Base-by-base conservation (phyloP, 495 filamentous ascomycete genomes). In the Penicillium malachiteum region DNA sequence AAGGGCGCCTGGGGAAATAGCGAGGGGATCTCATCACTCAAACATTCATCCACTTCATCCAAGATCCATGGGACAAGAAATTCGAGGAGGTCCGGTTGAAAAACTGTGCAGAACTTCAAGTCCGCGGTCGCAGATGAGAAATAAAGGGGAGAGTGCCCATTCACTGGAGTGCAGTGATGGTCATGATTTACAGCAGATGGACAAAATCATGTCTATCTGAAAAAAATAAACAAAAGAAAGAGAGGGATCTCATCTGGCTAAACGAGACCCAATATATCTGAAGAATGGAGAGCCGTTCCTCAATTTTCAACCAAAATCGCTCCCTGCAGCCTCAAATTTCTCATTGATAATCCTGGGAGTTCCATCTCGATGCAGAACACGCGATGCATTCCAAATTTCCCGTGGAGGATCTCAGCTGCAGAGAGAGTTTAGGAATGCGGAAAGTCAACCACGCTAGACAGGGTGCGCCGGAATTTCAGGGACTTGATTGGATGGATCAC, bases 111-210 rank as follows among this genome's bases (percentile, higher is more conserved):
- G 42, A 11, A 32, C 26, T 10, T 9, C 26, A 46, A 31, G 43
- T 32, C 12, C 21, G 11, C 8, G 26, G 43, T 32, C 6, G 9
- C 26, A 32, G 10, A 14, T 32, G 30, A 46, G 26, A 45, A 30
- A 26, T 13, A 32, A 18, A 46, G 40, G 14, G 16, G 9, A 38
- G 18, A 18, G 16, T 13, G 21, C 16, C 32, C 32, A 49, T 18
- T 30, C 17, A 32, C 52, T 51, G 47, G 26, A 44, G 13, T 5
- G 37, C 52, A 21, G 43, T 13, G 2, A 7, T 34, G 54, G 52
- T 17, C 21, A 32, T 46, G 43, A 37, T 65, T 60, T 63, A 59
- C 63, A 62, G 48, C 55, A 57, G 54, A 53, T 49, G 53, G n/a
- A 48, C 18, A 43, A 55, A 54, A 49, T 12, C 9, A 41, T 30